Percentiles rank a stretch among this genome's conserved stretches.
Conservation (phyloP, 495 filamentous ascomycete genomes). For the Penicillium canariense region DNA sequence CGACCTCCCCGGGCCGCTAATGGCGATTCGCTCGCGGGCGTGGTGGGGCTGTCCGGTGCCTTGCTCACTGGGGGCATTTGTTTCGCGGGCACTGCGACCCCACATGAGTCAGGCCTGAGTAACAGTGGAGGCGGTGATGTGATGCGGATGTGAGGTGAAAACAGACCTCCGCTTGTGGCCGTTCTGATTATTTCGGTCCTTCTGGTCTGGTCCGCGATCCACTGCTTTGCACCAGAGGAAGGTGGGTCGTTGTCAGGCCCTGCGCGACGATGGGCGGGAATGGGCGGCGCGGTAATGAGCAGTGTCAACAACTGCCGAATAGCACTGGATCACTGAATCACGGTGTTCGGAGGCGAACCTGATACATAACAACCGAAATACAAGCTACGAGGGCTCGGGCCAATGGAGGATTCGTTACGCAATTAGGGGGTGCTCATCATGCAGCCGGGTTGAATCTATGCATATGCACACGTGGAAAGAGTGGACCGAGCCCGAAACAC, state of each 20-base stretch:
- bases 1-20: slow-evolving; percentile 20
- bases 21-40: slow-evolving; percentile 11
- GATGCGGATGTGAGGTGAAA: slow-evolving; percentile 9
- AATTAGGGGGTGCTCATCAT: no score
- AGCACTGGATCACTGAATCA: background rate
- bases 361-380: background rate
- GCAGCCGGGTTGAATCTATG: no score
- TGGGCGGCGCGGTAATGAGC: slow-evolving; percentile 4
- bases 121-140: slow-evolving; percentile 23
- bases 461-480: no score
- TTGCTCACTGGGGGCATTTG: background rate
- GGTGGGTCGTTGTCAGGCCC: background rate
- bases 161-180: background rate
- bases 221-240: background rate
- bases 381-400: no score
- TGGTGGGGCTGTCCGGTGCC: slow-evolving; percentile 12
- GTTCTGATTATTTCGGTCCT: background rate
- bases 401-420: no score
- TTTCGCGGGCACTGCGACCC: slow-evolving; percentile 22
- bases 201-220: background rate
- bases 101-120: slow-evolving; percentile 43
- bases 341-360: background rate
- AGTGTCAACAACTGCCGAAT: slow-evolving; percentile 10
- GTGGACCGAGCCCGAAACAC: no score
- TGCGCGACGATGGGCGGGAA: background rate